Base-by-base conservation (phyloP, 345 rosid genomes). In the Turritis glabra region DNA sequence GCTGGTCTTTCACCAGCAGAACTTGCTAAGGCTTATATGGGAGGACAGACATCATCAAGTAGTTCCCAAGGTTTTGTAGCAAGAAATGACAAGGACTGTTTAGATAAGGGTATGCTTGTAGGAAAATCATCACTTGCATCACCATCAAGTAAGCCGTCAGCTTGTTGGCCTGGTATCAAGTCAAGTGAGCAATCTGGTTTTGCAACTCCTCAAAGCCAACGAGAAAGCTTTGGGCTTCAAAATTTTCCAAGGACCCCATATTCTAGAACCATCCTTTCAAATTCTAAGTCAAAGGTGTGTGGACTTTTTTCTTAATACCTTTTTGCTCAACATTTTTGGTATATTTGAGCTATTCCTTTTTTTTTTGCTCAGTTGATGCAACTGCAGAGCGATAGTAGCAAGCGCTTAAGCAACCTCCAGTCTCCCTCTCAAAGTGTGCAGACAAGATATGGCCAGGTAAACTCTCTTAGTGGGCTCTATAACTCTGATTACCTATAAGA, bases 81-180 rank as follows among this genome's bases (percentile, higher is more conserved):
- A 38, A 86, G 82, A 75, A 89, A 86, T 82, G 85, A 76, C 55
- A 85, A 77, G 50, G 59, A 65, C 15, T 66, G 67, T 70, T 41
- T 72, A 22, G 65, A 46, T 8, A 66, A 55, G 37, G 83, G 84
- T 64, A 83, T 73, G 56, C 67, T 71, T 81, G 80, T 80, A 61
- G 71, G 71, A 37, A 85, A 87, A 57, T 75, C 86, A 51, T 80
- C 61, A 64, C 32, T 70, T 52, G 77, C 87, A 72, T 84, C 88
- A 69, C 81, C 90, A 54, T 82, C 82, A 18, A 66, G 71, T 55
- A 86, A 82, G 79, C 75, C 97, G 38, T 82, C 86, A 21, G 56
- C 83, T 50, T 69, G 89, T 73, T 95, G 97, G 99, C 97, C 99
- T n/a, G 99, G 96, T 80, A 85, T 96, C 54, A 77, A 76, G 79